These are phyloP conservation scores for Lyophyllum atratum DNA, from an alignment of 768 basidiomycete genomes.

Conservation along the genomic window DNA sequence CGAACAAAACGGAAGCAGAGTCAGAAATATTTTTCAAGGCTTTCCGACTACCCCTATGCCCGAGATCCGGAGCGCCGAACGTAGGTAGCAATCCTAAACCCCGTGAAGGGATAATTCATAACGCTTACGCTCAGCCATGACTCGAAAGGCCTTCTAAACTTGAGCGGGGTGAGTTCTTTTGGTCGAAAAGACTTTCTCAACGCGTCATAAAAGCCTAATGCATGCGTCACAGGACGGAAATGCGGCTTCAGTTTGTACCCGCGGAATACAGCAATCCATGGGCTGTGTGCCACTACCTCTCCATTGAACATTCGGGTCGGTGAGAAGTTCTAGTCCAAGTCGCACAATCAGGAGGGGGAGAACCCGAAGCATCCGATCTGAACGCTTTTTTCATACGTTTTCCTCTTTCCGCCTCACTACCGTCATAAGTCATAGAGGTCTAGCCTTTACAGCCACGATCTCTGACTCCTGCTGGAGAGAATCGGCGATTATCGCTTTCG, in stretches of 20 bases:
- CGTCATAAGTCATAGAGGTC: background rate
- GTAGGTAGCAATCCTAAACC: background rate
- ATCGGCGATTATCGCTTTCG: background rate
- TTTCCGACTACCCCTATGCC: no score
- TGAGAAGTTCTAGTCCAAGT: background rate
- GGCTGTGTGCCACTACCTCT: background rate
- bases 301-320: background rate
- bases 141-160: background rate
- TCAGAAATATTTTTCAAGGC: no score
- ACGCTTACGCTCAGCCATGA: background rate
- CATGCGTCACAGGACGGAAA: background rate
- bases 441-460: background rate
- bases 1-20: no score
- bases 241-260: background rate
- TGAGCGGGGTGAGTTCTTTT: background rate
- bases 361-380: background rate
- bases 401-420: background rate
- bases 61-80: background rate
- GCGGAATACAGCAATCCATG: background rate
- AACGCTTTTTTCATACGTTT: background rate
- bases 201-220: background rate
- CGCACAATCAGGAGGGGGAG: background rate
- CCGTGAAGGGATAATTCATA: background rate
- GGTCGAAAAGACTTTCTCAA: background rate
- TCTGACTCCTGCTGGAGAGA: background rate